Base-by-base conservation (phyloP, 1,284 basidiomycete species). In the Exobasidium cylindrosporum region DNA sequence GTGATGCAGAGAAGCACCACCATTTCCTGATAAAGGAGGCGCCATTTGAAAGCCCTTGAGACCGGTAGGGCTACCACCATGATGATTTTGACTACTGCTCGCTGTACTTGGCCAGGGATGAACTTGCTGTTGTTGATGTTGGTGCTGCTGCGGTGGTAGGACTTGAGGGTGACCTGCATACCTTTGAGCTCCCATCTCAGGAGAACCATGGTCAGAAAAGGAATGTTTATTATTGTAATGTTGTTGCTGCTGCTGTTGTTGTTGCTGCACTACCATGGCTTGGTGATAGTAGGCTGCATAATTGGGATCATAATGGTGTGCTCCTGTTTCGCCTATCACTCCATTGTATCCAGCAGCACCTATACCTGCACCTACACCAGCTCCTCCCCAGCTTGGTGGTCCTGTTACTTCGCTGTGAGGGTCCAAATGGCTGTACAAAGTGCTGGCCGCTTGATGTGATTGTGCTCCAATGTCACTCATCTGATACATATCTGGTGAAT, bases 361-460 rank as follows among this genome's bases (percentile, higher is more conserved):
- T 28, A 28, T 28, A 24, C 26, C 21, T 2, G 21, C 21, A 24
- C 47, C 47, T 50, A 24, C 21, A 14, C 47, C 2, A 24, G n/a
- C 21, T 7, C 13, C 6, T 45, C 23, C 17, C 23, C 23, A 23
- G 23, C 43, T 14, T 13, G 47, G 47, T 4, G n/a, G n/a, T 43
- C 53, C 53, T 40, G 35, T 7, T 10, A 40, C 17, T 40, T 17
- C 35, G 17, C 35, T 40, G 7, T 40, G 35, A 40, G 35, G 35
- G 26, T 55, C 53, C 17, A 55, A 26, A 44, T 55, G 53, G 26
- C 31, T 31, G 29, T 55, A 55, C 53, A 55, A 44, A 23, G 29
- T 55, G 21, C n/a, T 35, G 13, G 14, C 31, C n/a, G 14, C 31
- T 23, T 44, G 32, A 40, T 40, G 35, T 17, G 7, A 17, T 40